Conservation (phyloP, 306 rosid species). For the Fagus sylvatica region DNA sequence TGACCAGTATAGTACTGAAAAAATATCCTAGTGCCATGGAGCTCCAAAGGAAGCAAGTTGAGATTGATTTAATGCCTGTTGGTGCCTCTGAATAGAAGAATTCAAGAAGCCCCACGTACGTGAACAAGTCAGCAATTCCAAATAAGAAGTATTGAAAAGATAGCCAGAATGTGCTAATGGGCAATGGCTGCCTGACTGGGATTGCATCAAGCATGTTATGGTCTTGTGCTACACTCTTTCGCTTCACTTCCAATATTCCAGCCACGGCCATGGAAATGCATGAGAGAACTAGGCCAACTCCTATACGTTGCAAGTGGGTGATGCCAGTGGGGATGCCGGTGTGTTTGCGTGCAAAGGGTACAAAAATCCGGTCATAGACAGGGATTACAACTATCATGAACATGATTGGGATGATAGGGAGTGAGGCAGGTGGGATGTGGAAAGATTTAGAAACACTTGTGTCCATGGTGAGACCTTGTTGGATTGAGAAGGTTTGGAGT, state of each 20-base stretch:
- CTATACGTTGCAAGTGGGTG: constrained; percentile 75
- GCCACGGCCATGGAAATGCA: constrained; percentile 83
- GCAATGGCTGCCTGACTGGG: constrained; percentile 67
- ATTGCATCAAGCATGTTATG: constrained; percentile 66
- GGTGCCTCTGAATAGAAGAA: constrained; percentile 97
- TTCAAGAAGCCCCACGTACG: constrained; percentile 81
- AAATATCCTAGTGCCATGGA: constrained; percentile 93
- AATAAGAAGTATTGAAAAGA: constrained; percentile 85
- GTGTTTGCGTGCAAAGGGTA: constrained; percentile 56
- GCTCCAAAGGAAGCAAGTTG: constrained; percentile 86
- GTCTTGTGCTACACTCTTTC: constrained; percentile 68
- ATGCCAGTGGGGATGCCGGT: constrained; percentile 74
- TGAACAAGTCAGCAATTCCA: constrained; percentile 93
- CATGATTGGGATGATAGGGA: constrained; percentile 70
- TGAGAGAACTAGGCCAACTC: constrained; percentile 82
- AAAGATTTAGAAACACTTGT: constrained; percentile 50
- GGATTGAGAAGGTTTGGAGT: constrained; percentile 89
- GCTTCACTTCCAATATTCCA: constrained; percentile 56
- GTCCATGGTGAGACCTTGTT: constrained; percentile 81
- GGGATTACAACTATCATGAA: constrained; percentile 70
- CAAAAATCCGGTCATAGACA: constrained; percentile 61
- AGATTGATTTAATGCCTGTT: constrained; percentile 66
- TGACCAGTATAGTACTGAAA: constrained; percentile 69
- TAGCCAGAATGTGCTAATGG: constrained; percentile 83
- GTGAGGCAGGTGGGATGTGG: constrained; percentile 81